A percentile compares a stretch with the other conserved stretches of the same genome.
phyloP scores from a whole-genome alignment of 78 protist species.

The Cavenderia fasciculata region DNA sequence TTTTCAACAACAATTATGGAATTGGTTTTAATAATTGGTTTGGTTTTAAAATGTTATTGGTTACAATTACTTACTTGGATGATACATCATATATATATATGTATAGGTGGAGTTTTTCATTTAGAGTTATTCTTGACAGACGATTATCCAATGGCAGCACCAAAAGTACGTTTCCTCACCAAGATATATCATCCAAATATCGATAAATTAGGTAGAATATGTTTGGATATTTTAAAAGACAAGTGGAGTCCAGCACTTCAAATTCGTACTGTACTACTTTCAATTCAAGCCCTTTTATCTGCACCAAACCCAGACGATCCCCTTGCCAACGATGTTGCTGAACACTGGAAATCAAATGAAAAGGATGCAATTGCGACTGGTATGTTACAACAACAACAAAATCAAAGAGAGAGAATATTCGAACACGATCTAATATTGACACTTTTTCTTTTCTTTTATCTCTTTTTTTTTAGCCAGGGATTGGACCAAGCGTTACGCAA shows the following conservation, averaged over 20 bases:
- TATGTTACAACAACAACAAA: too few species aligned
- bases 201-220: constrained; percentile 97
- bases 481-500: too few species aligned
- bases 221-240: constrained; percentile 98
- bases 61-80: background rate
- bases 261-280: constrained; percentile 96
- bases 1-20: background rate
- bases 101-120: constrained; percentile 91
- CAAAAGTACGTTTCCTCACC: constrained; percentile 92
- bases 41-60: background rate
- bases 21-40: background rate
- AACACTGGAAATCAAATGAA: constrained; percentile 82
- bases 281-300: constrained; percentile 91
- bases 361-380: constrained; percentile 78
- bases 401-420: too few species aligned
- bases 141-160: constrained; percentile 98
- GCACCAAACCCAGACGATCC: constrained; percentile 88
- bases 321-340: constrained; percentile 83
- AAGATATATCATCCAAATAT: constrained; percentile 99
- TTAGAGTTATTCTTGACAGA: constrained; percentile 96
- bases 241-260: constrained; percentile 99
- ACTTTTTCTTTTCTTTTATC: too few species aligned
- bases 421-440: too few species aligned
- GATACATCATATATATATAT: background rate
- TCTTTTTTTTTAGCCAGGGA: too few species aligned